phyloP scores from a whole-genome alignment of 1,284 basidiomycete genomes.

The Microbotryum scabiosae region DNA sequence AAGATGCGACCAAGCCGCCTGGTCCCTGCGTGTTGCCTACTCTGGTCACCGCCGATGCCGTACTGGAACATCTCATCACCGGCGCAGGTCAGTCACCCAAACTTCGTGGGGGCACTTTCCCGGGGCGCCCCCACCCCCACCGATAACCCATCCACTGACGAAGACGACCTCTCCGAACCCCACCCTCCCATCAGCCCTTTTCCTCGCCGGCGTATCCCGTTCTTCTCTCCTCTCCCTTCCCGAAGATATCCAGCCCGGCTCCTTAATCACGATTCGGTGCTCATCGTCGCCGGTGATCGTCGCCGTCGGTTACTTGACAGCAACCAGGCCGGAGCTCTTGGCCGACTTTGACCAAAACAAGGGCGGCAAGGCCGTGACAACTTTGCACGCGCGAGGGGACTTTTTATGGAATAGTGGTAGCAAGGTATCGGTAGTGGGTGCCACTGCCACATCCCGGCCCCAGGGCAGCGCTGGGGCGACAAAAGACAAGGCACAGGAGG shows the following conservation, averaged over 20 bases:
- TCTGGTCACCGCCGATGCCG: constrained; percentile 20
- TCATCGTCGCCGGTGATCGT: constrained; percentile 45
- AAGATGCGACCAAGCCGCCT: too few species aligned
- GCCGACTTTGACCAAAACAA: constrained; percentile 43
- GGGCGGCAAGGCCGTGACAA: constrained; percentile 64
- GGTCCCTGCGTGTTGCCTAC: constrained; percentile 3
- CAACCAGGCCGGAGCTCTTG: constrained; percentile 44
- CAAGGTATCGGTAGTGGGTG: not conserved
- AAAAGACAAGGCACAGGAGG: too few species aligned
- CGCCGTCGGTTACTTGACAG: constrained; percentile 60
- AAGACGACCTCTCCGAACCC: not conserved
- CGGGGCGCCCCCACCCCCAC: too few species aligned
- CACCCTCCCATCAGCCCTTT: constrained; percentile 4
- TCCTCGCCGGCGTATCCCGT: constrained; percentile 15
- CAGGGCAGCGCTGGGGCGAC: too few species aligned
- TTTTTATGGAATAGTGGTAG: constrained; percentile 8
- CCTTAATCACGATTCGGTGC: constrained; percentile 50
- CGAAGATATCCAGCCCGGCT: constrained; percentile 9
- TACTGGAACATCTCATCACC: constrained; percentile 13
- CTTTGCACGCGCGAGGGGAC: constrained; percentile 40
- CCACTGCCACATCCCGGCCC: too few species aligned
- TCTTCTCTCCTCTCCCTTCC: constrained; percentile 5
- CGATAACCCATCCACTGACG: too few species aligned
- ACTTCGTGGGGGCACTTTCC: too few species aligned
- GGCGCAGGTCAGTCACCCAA: constrained; percentile 4